Evolutionary conservation across 1,284 basidiomycete genomes (phyloP), one percentile per base, ranked within the genome.

Genomic region (Papiliotrema terrestris): DNA sequence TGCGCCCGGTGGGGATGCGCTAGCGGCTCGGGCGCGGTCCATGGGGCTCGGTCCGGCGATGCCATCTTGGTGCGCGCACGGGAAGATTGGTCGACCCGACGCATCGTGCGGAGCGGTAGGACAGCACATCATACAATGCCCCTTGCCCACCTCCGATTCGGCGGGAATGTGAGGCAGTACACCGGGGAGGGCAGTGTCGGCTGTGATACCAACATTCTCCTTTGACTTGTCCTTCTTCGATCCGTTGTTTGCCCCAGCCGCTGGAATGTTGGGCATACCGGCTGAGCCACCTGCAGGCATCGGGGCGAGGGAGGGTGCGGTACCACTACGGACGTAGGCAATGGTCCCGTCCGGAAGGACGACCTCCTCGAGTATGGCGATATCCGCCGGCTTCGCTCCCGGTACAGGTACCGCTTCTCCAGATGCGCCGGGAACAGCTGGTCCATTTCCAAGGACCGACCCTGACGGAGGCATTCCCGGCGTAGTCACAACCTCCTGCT

Each of bases 71-170:
- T 71, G 68, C 5, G 59, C 64, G 44, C 67, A 68, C 2, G 65
- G 56, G 26, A 59, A 61, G 39, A 63, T 56, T 15, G 67, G 64
- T 45, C 58, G 46, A 2, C 63, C 61, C 15, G 45, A 49, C 22
- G 48, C 46, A 11, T 58, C 56, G 35, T 55, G 56, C 4, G 65
- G 61, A 19, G 57, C 65, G 50, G 57, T 39, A 9, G 68, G 68
- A 59, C 67, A 71, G 51, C 68, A 71, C 37, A 65, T 59, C 32
- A 56, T 52, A 49, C 68, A 69, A 43, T 71, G 67, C 14, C 62
- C 62, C 25, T 51, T 35, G 25, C 62, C 64, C 15, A 64, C 23
- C 14, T 59, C 57, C 8, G 60, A 61, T 42, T 65, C 64, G 1
- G 56, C 45, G 13, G 52, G 50, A 22, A 50, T 50, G 36, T 54